phyloP scores from a whole-genome alignment of 2,329 filamentous ascomycete species.

The Fusarium neocosmosporiellum region DNA sequence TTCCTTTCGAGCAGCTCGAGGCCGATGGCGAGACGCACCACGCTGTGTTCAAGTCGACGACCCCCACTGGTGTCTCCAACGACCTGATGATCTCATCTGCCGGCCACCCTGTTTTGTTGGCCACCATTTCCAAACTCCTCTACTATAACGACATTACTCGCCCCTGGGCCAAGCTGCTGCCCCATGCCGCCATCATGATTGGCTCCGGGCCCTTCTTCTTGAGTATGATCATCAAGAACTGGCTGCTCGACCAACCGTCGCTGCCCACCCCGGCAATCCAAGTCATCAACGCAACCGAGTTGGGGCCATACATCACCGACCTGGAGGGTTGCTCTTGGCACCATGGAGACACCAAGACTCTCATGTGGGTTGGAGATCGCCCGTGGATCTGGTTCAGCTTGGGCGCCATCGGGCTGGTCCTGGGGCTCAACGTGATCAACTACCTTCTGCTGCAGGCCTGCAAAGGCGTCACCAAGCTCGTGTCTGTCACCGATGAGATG shows the following conservation, averaged over 20 bases:
- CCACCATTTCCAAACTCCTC: slow-evolving; percentile 74
- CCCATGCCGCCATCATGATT: slow-evolving; percentile 84
- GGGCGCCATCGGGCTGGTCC: slow-evolving; percentile 39
- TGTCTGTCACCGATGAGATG: slow-evolving; percentile 13
- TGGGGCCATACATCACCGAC: slow-evolving; percentile 51
- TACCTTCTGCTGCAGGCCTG: slow-evolving; percentile 22
- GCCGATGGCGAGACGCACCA: slow-evolving; percentile 32
- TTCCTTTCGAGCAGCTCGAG: slow-evolving; percentile 46
- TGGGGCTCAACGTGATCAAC: slow-evolving; percentile 34
- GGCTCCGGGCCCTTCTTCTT: slow-evolving; percentile 81
- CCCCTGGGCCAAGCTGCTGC: slow-evolving; percentile 71
- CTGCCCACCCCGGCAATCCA: slow-evolving; percentile 42
- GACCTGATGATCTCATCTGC: slow-evolving; percentile 81
- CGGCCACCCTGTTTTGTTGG: slow-evolving; percentile 79
- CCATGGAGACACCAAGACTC: slow-evolving; percentile 56
- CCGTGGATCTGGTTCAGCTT: slow-evolving; percentile 49
- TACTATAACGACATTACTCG: slow-evolving; percentile 66
- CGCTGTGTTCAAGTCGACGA: slow-evolving; percentile 59
- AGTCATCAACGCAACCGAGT: slow-evolving; percentile 42
- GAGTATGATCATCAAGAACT: slow-evolving; percentile 80
- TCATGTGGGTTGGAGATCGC: slow-evolving; percentile 59
- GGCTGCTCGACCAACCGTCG: slow-evolving; percentile 63
- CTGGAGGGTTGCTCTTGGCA: slow-evolving; percentile 58
- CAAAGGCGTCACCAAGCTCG: slow-evolving; percentile 20
- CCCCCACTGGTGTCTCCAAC: slow-evolving; percentile 83